A percentile compares a stretch with the other conserved stretches of the same genome.
phyloP scores from a whole-genome alignment of 495 filamentous ascomycete species.

The Penicilliopsis zonata region DNA sequence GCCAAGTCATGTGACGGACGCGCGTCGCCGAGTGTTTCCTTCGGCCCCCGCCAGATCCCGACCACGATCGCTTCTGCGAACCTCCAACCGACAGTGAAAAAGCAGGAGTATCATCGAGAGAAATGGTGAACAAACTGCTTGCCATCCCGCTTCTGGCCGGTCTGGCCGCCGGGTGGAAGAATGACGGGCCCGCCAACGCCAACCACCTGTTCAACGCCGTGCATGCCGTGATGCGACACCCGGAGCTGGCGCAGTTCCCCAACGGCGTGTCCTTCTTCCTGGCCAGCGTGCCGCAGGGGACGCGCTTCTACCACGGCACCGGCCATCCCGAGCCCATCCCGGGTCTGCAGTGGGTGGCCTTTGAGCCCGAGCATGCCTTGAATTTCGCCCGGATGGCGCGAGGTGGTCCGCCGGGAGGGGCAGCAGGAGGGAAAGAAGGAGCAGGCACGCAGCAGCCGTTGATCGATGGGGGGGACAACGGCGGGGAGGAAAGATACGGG shows the following conservation, averaged over 20 bases:
- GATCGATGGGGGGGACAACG: slow-evolving; percentile 2
- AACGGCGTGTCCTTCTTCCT: slow-evolving; percentile 59
- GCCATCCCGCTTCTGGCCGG: too few species aligned
- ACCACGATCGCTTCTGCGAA: too few species aligned
- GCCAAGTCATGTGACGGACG: too few species aligned
- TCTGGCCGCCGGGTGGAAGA: slow-evolving; percentile 29
- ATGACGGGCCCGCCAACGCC: slow-evolving; percentile 28
- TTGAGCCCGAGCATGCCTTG: slow-evolving; percentile 57
- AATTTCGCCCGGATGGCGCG: slow-evolving; percentile 27
- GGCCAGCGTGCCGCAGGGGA: slow-evolving; percentile 42
- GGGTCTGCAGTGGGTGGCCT: slow-evolving; percentile 55
- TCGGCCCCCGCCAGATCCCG: too few species aligned
- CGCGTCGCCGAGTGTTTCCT: too few species aligned
- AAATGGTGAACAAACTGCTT: too few species aligned
- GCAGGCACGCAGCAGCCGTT: slow-evolving; percentile 1
- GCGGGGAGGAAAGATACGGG: slow-evolving; percentile 17
- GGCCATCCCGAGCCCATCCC: slow-evolving; percentile 20
- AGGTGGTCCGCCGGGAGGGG: slow-evolving; percentile 4
- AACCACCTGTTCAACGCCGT: slow-evolving; percentile 56
- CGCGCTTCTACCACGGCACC: slow-evolving; percentile 52
- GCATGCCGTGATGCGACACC: slow-evolving; percentile 56
- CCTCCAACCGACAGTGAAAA: too few species aligned
- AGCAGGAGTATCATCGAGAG: too few species aligned
- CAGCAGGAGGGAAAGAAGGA: neutral
- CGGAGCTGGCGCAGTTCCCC: slow-evolving; percentile 53